These are phyloP conservation scores for Botrytis elliptica DNA, from an alignment of 2,329 filamentous ascomycete species.

Conservation along the genomic window DNA sequence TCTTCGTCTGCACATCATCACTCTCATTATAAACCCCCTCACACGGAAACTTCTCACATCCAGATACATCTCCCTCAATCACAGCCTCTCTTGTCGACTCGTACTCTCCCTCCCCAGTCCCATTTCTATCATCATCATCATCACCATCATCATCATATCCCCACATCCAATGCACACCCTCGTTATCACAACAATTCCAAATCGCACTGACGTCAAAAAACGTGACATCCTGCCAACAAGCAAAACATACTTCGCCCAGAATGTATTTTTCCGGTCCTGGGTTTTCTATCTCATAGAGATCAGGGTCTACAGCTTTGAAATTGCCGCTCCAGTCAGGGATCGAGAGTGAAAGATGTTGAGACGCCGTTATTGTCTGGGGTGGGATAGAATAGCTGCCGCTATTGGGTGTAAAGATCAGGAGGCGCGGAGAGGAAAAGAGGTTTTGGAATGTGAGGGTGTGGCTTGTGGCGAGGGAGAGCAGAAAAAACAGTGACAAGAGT, in stretches of 20 bases:
- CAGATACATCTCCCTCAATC: background rate
- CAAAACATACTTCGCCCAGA: slow-evolving; percentile 7
- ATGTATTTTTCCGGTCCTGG: background rate
- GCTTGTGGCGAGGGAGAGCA: background rate
- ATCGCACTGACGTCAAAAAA: slow-evolving; percentile 16
- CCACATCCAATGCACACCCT: slow-evolving; percentile 17
- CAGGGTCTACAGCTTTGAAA: background rate
- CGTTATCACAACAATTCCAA: slow-evolving; percentile 13
- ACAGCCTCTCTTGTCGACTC: background rate
- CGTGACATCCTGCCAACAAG: background rate
- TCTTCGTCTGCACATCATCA: slow-evolving; percentile 10
- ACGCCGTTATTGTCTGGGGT: background rate
- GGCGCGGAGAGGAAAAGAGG: background rate
- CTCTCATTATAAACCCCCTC: background rate
- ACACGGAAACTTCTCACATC: slow-evolving; percentile 2
- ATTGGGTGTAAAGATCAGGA: background rate
- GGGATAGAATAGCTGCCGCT: background rate
- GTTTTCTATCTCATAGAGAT: background rate
- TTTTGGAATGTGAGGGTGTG: slow-evolving; percentile 15
- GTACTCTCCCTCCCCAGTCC: background rate
- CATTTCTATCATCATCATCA: background rate
- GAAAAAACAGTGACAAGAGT: background rate
- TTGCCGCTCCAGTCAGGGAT: background rate
- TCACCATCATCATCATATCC: background rate
- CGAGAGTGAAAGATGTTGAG: background rate